Conservation (phyloP, 1,284 basidiomycete species). For the Phellopilus nigrolimitatus region DNA sequence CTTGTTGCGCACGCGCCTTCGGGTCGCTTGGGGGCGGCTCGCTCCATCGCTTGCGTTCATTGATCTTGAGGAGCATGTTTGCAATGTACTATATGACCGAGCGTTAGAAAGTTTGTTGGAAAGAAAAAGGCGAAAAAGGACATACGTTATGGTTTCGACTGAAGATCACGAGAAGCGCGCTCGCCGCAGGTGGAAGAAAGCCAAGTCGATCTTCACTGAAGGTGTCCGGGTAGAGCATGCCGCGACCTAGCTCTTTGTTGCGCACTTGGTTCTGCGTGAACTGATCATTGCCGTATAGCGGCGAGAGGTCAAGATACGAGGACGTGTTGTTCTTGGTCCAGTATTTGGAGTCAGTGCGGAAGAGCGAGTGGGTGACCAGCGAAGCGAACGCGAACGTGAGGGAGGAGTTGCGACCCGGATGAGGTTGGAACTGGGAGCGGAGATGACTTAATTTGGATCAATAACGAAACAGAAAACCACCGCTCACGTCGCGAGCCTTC, state of each 20-base stretch:
- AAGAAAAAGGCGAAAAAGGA: neutral
- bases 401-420: conserved; percentile 45
- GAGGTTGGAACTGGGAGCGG: conserved; percentile 25
- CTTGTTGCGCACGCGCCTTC: conserved; percentile 32
- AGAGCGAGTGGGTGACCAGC: conserved; percentile 43
- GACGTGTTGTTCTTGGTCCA: conserved; percentile 48
- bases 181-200: conserved; percentile 35
- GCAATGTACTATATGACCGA: conserved; percentile 41
- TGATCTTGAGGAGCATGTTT: conserved; percentile 46
- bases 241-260: conserved; percentile 37
- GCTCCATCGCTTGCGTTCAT: conserved; percentile 40
- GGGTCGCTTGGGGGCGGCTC: conserved; percentile 33
- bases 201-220: conserved; percentile 45
- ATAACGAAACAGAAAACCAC: conserved; percentile 13
- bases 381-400: conserved; percentile 46
- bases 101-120: neutral
- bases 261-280: conserved; percentile 35
- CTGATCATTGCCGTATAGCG: conserved; percentile 35
- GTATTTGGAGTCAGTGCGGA: conserved; percentile 36
- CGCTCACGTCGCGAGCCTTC: conserved; percentile 33
- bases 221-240: conserved; percentile 39
- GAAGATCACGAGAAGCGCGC: conserved; percentile 34
- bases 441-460: neutral
- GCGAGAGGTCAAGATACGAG: conserved; percentile 47
- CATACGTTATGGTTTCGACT: conserved; percentile 27